Base-by-base conservation (phyloP, 768 basidiomycete genomes). In the Tricholoma hemisulphureum region DNA sequence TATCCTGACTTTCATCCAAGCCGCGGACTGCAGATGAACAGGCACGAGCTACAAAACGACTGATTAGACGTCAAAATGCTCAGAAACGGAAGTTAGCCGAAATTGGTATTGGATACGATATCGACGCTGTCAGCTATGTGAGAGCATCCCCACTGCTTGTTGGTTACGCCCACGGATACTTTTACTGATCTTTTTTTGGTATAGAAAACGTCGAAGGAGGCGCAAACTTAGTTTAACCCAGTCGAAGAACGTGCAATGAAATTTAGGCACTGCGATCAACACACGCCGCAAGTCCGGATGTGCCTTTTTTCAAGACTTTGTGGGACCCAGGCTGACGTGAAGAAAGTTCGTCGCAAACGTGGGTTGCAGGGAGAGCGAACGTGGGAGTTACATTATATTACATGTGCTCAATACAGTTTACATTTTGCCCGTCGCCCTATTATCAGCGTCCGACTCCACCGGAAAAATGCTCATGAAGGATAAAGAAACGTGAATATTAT, bases 71-170 rank as follows among this genome's bases (percentile, higher is more conserved):
- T 56, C 91, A 98, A 67, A 79, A 82, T 55, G 78, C 83, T 67
- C 85, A 88, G 60, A 89, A 93, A 68, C 83, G 83, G 50, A 93
- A 93, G 73, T 76, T 98, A 57, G 83, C 80, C 45, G 87, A 86
- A 58, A 75, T 80, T 7, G 96, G 95, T 4, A 96, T 99, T 69
- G 81, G 88, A 49, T 98, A 98, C 67, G 85, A 94, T 62, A 87
- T 96, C 53, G 83, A 86, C 39, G 77, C 78, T n/a, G 86, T 86
- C 46, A 85, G 86, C 69, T 97, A 95, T 76, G 93, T 94, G 70
- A 74, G 92, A 82, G 23, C 39, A 26, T 43, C n/a, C 58, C n/a
- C n/a, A n/a, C n/a, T n/a, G n/a, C n/a, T n/a, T n/a, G n/a, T n/a
- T n/a, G 16, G 7, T 26, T 20, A 8, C 26, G 18, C 4, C 50